phyloP scores from a whole-genome alignment of 1,139 yeast genomes.

The Blastobotrys ciferrii region DNA sequence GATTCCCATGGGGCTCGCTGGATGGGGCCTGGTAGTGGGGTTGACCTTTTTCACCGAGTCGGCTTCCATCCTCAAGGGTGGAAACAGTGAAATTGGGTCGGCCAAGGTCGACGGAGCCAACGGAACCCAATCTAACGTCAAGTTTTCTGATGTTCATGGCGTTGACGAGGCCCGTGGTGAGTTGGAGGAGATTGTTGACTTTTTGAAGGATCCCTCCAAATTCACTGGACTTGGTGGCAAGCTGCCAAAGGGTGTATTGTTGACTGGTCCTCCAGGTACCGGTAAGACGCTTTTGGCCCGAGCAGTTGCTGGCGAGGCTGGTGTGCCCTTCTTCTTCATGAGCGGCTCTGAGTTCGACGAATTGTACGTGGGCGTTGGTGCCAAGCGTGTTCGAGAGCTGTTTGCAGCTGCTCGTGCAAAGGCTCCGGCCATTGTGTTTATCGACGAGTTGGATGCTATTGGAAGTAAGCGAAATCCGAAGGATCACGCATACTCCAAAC shows the following conservation, averaged over 20 bases:
- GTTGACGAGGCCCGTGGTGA: constrained; percentile 98
- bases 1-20: constrained; percentile 67
- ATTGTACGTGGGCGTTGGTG: constrained; percentile 98
- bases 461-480: constrained; percentile 97
- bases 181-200: constrained; percentile 93
- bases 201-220: constrained; percentile 90
- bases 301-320: constrained; percentile 99
- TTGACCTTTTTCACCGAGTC: constrained; percentile 80
- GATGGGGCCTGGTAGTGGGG: constrained; percentile 57
- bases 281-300: constrained; percentile 97
- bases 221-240: constrained; percentile 97
- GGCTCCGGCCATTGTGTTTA: constrained; percentile 95
- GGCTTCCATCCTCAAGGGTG: constrained; percentile 75
- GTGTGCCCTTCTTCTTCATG: constrained; percentile 97
- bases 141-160: constrained; percentile 91
- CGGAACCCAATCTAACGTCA: constrained; percentile 86
- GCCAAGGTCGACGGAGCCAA: constrained; percentile 36
- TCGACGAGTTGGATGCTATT: constrained; percentile 96
- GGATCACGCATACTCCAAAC: constrained; percentile 97
- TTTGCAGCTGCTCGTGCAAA: constrained; percentile 91
- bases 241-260: constrained; percentile 91
- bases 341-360: constrained; percentile 98
- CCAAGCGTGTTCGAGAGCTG: constrained; percentile 92
- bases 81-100: constrained; percentile 62
- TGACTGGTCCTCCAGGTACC: constrained; percentile 99